phyloP scores from a whole-genome alignment of 257 asterid genomes.

The Scutellaria barbata region DNA sequence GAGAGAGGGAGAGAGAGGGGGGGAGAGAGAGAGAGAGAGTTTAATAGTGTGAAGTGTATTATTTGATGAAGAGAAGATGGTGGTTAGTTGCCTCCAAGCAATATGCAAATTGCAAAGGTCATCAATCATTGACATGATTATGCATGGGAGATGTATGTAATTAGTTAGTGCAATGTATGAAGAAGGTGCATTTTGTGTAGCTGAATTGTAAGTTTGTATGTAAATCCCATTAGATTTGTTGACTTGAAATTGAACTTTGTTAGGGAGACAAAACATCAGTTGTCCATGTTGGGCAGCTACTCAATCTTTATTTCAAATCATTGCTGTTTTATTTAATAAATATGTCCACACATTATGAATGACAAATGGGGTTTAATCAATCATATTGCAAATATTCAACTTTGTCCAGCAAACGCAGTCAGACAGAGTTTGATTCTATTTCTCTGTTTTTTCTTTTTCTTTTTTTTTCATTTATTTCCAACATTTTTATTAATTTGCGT shows the following conservation, averaged over 20 bases:
- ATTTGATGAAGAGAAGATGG: slow-evolving; percentile 44
- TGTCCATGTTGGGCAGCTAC: slow-evolving; percentile 70
- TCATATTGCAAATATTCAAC: slow-evolving; percentile 38
- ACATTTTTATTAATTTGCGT: too few species aligned
- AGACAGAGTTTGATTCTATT: background rate
- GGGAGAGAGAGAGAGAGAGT: slow-evolving; percentile 16
- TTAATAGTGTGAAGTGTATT: slow-evolving; percentile 36
- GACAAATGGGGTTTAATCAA: slow-evolving; percentile 30
- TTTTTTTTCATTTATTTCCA: background rate
- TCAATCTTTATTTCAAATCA: slow-evolving; percentile 36
- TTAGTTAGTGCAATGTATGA: slow-evolving; percentile 42
- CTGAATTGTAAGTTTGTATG: slow-evolving; percentile 25
- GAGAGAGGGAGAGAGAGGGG: slow-evolving; percentile 2
- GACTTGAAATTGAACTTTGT: slow-evolving; percentile 62
- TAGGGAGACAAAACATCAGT: slow-evolving; percentile 64
- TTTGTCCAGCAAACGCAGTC: slow-evolving; percentile 33
- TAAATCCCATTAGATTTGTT: slow-evolving; percentile 49
- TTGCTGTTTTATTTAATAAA: slow-evolving; percentile 19
- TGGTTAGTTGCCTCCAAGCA: slow-evolving; percentile 43
- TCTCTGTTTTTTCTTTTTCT: background rate
- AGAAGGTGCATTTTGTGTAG: slow-evolving; percentile 36
- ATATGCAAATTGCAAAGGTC: slow-evolving; percentile 43
- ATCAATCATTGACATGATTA: slow-evolving; percentile 49
- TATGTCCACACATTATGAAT: slow-evolving; percentile 29
- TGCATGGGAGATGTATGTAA: slow-evolving; percentile 39